Conservation (phyloP, 306 rosid species). For the Pterocarpus macrocarpus region DNA sequence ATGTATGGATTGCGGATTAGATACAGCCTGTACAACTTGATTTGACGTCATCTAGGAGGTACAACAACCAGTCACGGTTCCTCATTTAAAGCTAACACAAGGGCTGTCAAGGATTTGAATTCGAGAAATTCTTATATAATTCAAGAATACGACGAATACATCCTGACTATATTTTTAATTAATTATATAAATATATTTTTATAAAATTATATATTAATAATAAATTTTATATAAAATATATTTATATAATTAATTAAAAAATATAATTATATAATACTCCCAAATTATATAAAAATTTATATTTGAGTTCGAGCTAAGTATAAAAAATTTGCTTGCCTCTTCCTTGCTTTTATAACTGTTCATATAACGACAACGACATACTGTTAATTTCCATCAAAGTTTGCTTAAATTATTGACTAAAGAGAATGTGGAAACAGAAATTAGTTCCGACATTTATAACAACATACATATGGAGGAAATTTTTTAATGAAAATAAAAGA, state of each 20-base stretch:
- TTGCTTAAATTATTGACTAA: not conserved
- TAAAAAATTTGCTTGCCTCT: not conserved
- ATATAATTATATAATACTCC: too few species aligned
- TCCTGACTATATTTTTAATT: too few species aligned
- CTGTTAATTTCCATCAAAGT: not conserved
- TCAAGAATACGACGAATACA: too few species aligned
- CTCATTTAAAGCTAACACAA: conserved; percentile 54
- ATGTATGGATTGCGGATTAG: not conserved
- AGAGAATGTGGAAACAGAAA: not conserved
- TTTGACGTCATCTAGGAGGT: conserved; percentile 41
- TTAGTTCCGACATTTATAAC: not conserved
- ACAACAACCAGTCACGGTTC: conserved; percentile 41
- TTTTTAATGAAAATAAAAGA: not conserved
- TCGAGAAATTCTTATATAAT: too few species aligned
- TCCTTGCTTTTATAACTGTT: not conserved
- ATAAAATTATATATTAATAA: too few species aligned
- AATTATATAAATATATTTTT: too few species aligned
- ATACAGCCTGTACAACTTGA: conserved; percentile 50
- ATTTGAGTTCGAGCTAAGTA: not conserved
- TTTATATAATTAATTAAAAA: too few species aligned
- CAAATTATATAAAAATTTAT: too few species aligned
- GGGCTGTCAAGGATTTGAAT: conserved; percentile 34
- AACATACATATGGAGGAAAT: not conserved
- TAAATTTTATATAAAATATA: too few species aligned
- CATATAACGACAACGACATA: not conserved